Conservation (phyloP, 2,329 filamentous ascomycete species). For the Ceratocystis colombiana region DNA sequence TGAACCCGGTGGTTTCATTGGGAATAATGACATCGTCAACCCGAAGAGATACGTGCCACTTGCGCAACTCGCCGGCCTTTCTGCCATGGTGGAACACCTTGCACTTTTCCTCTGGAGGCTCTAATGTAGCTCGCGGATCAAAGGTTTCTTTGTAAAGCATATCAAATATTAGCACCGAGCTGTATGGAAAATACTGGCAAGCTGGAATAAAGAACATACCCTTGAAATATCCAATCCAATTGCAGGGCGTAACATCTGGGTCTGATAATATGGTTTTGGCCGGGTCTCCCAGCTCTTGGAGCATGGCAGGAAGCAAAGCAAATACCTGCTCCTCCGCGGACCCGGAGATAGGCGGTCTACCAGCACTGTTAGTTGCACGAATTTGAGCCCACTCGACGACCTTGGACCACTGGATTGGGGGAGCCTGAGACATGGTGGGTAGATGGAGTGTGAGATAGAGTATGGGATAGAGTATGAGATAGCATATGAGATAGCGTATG, state of each 20-base stretch:
- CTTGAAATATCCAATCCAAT: slow-evolving; percentile 19
- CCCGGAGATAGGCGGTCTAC: background rate
- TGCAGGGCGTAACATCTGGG: background rate
- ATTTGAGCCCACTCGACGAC: slow-evolving; percentile 19
- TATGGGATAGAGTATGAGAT: background rate
- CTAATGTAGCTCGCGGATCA: background rate
- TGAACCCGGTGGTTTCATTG: slow-evolving; percentile 33
- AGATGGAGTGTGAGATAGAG: background rate
- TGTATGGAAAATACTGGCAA: background rate
- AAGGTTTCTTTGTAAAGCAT: slow-evolving; percentile 7
- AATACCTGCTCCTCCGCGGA: slow-evolving; percentile 12
- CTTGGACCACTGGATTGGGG: slow-evolving; percentile 10
- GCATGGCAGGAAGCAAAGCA: slow-evolving; percentile 2
- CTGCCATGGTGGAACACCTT: slow-evolving; percentile 4
- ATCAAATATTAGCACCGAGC: too few relatives aligned
- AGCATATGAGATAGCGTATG: background rate
- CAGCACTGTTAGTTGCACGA: background rate
- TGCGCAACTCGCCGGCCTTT: slow-evolving; percentile 10
- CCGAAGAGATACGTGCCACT: slow-evolving; percentile 7
- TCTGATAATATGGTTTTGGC: background rate
- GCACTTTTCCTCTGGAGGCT: background rate
- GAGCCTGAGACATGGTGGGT: background rate
- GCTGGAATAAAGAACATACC: background rate
- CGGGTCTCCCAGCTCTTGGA: slow-evolving; percentile 4
- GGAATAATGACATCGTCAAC: slow-evolving; percentile 27